Base-by-base conservation (phyloP, 495 filamentous ascomycete species). In the Xylaria bambusicola region DNA sequence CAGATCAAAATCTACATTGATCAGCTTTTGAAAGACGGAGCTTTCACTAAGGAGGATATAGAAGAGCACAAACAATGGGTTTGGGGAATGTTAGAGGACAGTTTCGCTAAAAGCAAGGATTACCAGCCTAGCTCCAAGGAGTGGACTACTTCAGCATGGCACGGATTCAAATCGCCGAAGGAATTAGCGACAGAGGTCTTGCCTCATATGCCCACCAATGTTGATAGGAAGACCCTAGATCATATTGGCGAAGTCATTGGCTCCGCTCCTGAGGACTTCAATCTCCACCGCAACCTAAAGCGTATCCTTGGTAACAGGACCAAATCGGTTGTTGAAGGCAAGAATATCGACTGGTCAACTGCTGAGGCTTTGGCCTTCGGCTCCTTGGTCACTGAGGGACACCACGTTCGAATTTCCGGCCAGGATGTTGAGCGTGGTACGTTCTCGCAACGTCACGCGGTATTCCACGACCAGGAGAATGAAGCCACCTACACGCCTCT, bases 51-150 rank as follows among this genome's bases (percentile, higher is more conserved):
- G 78, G 93, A 93, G 66, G 94, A 98, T 68, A 90, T 98, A 58
- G 93, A 98, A 60, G 94, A 98, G 81, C 94, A 98, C 83, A 96
- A 94, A 80, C 90, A 95, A 75, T 98, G 94, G 94, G 95, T 98
- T 50, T 98, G 95, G 94, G 91, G 90, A 62, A 98, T 98, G 93
- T 79, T 98, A 44, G 91, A 93, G 68, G 92, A 96, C 71, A 96
- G 91, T 79, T 98, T 98, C 75, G 83, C 92, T 62, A 89, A 93
- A 71, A 95, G 91, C 77, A 97, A 92, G 77, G 93, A 98, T 69
- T 98, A 98, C 74, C 89, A 96, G 77, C 92, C 94, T 20, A 93
- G 88, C 40, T 86, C 93, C 57, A 96, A 96, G 77, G 94, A 98
- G 75, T 98, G 94, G 94, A 85, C 96, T 62, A 96, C 94, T 6